phyloP scores from a whole-genome alignment of 768 basidiomycete species.

The Suillus plorans region DNA sequence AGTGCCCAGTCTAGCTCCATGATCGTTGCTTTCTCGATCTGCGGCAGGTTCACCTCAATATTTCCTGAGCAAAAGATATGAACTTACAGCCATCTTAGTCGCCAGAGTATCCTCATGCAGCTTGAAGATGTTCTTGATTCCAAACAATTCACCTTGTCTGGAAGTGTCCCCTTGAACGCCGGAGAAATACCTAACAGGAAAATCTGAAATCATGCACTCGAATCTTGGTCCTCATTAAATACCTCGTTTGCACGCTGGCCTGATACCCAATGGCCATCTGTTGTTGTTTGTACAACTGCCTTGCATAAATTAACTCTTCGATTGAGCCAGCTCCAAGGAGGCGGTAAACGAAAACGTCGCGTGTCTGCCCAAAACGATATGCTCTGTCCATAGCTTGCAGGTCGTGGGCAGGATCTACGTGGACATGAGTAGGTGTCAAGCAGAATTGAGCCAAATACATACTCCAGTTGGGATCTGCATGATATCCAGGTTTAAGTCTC shows the following conservation, averaged over 20 bases:
- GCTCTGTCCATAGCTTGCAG: conserved; percentile 89
- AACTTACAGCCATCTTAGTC: conserved; percentile 70
- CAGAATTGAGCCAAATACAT: conserved; percentile 28
- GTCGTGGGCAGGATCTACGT: conserved; percentile 91
- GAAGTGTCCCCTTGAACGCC: conserved; percentile 78
- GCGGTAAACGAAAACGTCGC: conserved; percentile 82
- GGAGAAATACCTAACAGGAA: conserved; percentile 61
- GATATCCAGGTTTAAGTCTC: neutral
- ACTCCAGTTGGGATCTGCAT: conserved; percentile 93
- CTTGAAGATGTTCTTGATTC: conserved; percentile 81
- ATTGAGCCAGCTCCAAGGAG: conserved; percentile 85
- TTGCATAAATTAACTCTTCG: conserved; percentile 85
- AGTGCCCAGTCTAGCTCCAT: conserved; percentile 82
- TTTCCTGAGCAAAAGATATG: neutral
- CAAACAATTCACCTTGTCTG: conserved; percentile 82
- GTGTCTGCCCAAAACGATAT: conserved; percentile 83
- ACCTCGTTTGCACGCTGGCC: conserved; percentile 82
- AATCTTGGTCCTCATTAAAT: neutral
- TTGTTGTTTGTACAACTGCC: conserved; percentile 92
- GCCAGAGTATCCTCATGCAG: conserved; percentile 68
- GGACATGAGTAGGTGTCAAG: neutral
- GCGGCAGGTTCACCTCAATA: neutral
- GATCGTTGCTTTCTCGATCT: conserved; percentile 80
- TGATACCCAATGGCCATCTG: conserved; percentile 91
- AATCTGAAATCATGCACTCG: neutral